A percentile compares a stretch with the other conserved stretches of the same genome.
phyloP scores from a whole-genome alignment of 2,329 filamentous ascomycete genomes.

The Penicillium glabrum region DNA sequence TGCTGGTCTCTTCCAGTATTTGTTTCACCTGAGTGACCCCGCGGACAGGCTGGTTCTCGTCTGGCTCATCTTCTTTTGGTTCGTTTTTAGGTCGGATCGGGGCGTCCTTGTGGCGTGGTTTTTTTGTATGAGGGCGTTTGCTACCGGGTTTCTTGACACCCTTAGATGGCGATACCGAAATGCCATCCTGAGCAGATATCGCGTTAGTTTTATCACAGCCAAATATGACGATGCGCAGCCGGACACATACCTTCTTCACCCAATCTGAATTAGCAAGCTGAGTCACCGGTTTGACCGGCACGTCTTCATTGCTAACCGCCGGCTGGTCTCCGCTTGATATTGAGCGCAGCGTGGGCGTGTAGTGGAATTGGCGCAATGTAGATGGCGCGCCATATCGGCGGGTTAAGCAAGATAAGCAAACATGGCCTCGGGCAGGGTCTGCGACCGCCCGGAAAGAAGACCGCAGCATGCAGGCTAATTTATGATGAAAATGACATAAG shows the following conservation, averaged over 20 bases:
- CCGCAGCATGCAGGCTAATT: constrained; percentile 37
- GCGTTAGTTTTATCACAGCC: not conserved
- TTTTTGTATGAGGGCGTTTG: not conserved
- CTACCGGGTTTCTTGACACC: not conserved
- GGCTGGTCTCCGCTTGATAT: constrained; percentile 5
- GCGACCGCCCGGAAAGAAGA: constrained; percentile 36
- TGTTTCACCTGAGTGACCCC: not conserved
- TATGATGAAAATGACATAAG: not conserved
- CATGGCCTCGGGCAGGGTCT: constrained; percentile 35
- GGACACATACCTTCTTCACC: not conserved
- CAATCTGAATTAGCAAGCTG: not conserved
- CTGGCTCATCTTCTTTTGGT: not conserved
- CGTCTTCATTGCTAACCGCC: not conserved
- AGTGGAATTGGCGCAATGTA: constrained; percentile 28
- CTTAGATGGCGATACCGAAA: not conserved
- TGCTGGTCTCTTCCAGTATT: not conserved
- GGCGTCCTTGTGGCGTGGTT: not conserved
- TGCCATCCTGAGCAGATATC: not conserved
- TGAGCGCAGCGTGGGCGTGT: constrained; percentile 16
- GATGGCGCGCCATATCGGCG: constrained; percentile 22
- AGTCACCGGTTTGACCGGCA: not conserved
- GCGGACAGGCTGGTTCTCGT: not conserved
- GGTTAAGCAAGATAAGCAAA: constrained; percentile 37
- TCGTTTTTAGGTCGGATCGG: not conserved
- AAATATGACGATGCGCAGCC: not conserved